Percentiles rank a stretch among this genome's conserved stretches.
Evolutionary conservation across 2,329 filamentous ascomycete species (phyloP).

Genomic region (Dactylellina sp.): DNA sequence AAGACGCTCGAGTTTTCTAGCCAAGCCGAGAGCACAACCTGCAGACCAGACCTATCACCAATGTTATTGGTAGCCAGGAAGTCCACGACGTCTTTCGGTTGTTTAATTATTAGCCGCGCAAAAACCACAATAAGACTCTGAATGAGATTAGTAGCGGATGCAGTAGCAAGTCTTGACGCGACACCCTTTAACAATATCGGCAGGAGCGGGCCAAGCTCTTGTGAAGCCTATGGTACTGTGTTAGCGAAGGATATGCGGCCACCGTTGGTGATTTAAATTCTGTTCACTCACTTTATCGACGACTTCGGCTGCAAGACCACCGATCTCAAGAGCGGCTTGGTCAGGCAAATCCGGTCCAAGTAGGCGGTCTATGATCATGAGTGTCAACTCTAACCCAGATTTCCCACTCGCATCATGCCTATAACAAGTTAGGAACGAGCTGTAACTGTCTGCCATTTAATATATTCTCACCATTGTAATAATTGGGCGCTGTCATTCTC

Average conservation of each 20-base stretch:
- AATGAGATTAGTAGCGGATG: constrained; percentile 87
- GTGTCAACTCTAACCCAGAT: constrained; percentile 85
- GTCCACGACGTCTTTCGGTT: constrained; percentile 87
- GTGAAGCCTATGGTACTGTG: constrained; percentile 71
- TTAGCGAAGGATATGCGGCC: constrained; percentile 4
- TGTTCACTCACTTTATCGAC: constrained; percentile 81
- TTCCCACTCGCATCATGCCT: constrained; percentile 76
- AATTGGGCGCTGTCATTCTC: constrained; percentile 90
- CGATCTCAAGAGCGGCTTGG: constrained; percentile 93
- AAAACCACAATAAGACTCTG: constrained; percentile 84
- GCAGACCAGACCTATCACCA: constrained; percentile 81
- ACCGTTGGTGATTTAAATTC: neutral
- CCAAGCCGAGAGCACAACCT: constrained; percentile 93
- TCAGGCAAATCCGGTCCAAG: constrained; percentile 87
- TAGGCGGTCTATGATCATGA: constrained; percentile 91
- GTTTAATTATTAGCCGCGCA: constrained; percentile 85
- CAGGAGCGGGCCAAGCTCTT: constrained; percentile 88
- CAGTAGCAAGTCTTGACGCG: constrained; percentile 82
- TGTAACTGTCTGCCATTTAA: neutral
- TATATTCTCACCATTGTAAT: constrained; percentile 75
- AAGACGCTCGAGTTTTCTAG: constrained; percentile 96
- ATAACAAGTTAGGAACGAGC: neutral
- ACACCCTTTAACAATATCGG: constrained; percentile 89
- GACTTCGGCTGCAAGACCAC: constrained; percentile 89
- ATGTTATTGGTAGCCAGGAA: constrained; percentile 89